These are phyloP conservation scores for Diaporthe vaccinii DNA, from an alignment of 2,329 filamentous ascomycete species.

Conservation along the genomic window DNA sequence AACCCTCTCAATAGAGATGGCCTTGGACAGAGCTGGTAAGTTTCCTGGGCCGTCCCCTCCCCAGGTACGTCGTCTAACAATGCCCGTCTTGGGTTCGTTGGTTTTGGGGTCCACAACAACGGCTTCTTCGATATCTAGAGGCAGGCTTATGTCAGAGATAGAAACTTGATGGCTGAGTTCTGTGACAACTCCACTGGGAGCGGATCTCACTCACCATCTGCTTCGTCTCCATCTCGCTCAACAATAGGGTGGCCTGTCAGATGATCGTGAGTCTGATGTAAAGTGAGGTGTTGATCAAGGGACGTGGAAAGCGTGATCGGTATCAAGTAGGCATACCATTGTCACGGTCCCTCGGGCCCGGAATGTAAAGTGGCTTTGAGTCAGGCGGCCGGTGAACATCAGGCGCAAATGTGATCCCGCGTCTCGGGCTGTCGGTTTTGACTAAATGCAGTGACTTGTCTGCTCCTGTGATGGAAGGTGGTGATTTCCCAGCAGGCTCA, in stretches of 20 bases:
- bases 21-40: conserved; percentile 42
- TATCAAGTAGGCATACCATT: conserved; percentile 7
- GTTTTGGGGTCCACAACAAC: not conserved
- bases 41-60: conserved; percentile 4
- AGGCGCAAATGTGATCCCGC: conserved; percentile 8
- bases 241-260: conserved; percentile 18
- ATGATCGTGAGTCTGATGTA: not conserved
- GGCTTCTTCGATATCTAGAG: conserved; percentile 7
- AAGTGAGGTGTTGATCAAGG: not conserved
- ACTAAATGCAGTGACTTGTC: conserved; percentile 3
- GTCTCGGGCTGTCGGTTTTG: conserved; percentile 14
- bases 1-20: conserved; percentile 42
- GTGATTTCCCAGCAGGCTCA: conserved; percentile 10
- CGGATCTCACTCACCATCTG: not conserved
- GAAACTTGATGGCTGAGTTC: not conserved
- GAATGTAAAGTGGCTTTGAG: conserved; percentile 43
- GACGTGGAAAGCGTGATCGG: not conserved
- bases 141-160: not conserved
- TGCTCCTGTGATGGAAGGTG: not conserved
- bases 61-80: conserved; percentile 20
- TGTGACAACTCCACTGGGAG: not conserved
- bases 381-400: not conserved
- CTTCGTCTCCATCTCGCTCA: conserved; percentile 10
- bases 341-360: conserved; percentile 35
- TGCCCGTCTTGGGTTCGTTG: not conserved